These are phyloP conservation scores for Pyrenochaeta sp. DNA, from an alignment of 2,329 filamentous ascomycete genomes.

Conservation along the genomic window DNA sequence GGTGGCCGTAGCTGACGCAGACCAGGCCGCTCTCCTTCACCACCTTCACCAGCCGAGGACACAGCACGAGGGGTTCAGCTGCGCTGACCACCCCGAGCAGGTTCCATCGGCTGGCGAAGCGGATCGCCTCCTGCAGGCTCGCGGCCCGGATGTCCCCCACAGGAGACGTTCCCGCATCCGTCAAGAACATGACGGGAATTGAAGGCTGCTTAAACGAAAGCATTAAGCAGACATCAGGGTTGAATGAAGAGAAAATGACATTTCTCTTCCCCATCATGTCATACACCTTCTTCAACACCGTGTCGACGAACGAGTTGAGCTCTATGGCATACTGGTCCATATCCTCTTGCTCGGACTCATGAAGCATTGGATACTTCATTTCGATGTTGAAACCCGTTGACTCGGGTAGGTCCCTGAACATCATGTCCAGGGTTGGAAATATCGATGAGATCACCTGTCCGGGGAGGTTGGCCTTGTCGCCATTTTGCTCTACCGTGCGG, in stretches of 20 bases:
- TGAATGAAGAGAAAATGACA: slow-evolving; percentile 96
- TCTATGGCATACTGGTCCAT: slow-evolving; percentile 98
- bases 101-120: slow-evolving; percentile 95
- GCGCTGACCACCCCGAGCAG: slow-evolving; percentile 87
- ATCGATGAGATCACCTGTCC: slow-evolving; percentile 95
- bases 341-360: slow-evolving; percentile 91
- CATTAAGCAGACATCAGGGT: slow-evolving; percentile 93
- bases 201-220: slow-evolving; percentile 97
- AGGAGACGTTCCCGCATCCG: slow-evolving; percentile 79
- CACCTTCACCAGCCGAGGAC: slow-evolving; percentile 85
- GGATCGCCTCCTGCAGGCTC: slow-evolving; percentile 92
- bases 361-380: slow-evolving; percentile 98
- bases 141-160: slow-evolving; percentile 91
- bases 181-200: slow-evolving; percentile 93
- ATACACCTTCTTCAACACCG: slow-evolving; percentile 88
- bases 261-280: slow-evolving; percentile 82
- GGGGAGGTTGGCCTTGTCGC: slow-evolving; percentile 93
- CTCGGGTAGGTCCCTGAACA: slow-evolving; percentile 84
- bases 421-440: slow-evolving; percentile 92
- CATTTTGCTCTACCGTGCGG: slow-evolving; percentile 90
- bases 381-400: slow-evolving; percentile 97
- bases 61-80: slow-evolving; percentile 87
- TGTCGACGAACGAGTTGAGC: slow-evolving; percentile 95
- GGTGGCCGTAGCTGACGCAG: slow-evolving; percentile 89
- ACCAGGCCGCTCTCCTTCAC: slow-evolving; percentile 95